Percentiles rank a stretch among this genome's conserved stretches.
These are phyloP conservation scores for Fusarium nelsonii DNA, from an alignment of 2,329 filamentous ascomycete species.

Conservation along the genomic window DNA sequence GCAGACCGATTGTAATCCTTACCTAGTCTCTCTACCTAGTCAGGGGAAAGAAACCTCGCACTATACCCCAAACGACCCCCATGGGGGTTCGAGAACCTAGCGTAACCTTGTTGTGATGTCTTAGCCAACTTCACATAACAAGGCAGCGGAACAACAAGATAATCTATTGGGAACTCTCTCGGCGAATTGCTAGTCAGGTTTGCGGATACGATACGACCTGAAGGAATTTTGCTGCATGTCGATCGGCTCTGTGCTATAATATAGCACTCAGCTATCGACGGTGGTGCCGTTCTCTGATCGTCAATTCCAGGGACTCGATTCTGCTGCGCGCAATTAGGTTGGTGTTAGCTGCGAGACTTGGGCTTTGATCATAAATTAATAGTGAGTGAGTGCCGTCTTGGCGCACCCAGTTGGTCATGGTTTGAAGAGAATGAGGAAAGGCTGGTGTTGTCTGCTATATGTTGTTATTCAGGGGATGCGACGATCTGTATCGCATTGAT, in stretches of 20 bases:
- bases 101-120: slow-evolving; percentile 16
- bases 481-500: slow-evolving; percentile 25
- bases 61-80: slow-evolving; percentile 33
- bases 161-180: slow-evolving; percentile 13
- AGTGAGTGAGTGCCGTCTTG: slow-evolving; percentile 7
- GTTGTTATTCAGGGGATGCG: background rate
- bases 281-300: slow-evolving; percentile 6
- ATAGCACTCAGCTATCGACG: slow-evolving; percentile 16
- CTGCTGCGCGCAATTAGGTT: no score
- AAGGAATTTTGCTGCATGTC: background rate
- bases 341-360: no score
- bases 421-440: background rate
- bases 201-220: background rate
- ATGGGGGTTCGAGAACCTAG: slow-evolving; percentile 23
- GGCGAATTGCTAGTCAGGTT: slow-evolving; percentile 14
- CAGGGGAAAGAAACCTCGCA: slow-evolving; percentile 23
- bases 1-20: background rate
- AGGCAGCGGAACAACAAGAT: background rate
- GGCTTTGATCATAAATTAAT: no score
- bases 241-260: slow-evolving; percentile 10
- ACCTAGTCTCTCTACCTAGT: slow-evolving; percentile 4
- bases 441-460: background rate
- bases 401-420: background rate
- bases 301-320: background rate
- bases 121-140: background rate